Conservation (phyloP, 108 stramenopile genomes). For the Nitzschia palea region DNA sequence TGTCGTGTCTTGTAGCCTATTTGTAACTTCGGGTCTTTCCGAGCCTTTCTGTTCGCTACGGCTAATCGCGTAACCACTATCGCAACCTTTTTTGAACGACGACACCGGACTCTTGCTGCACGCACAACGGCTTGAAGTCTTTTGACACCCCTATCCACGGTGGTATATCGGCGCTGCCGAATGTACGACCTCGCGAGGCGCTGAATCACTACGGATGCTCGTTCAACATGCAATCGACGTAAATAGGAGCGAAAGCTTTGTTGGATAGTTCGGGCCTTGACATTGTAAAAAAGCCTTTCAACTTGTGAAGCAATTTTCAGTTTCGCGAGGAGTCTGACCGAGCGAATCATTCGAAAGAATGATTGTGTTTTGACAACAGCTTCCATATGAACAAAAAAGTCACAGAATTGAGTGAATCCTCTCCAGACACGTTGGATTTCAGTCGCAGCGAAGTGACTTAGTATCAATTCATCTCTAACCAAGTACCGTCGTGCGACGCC, state of each 20-base stretch:
- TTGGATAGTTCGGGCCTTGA: constrained; percentile 24
- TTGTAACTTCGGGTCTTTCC: constrained; percentile 32
- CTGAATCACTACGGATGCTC: constrained; percentile 27
- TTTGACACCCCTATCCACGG: constrained; percentile 6
- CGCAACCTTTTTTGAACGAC: constrained; percentile 14
- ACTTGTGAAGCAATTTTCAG: background rate
- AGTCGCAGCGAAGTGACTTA: constrained; percentile 50
- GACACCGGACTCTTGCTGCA: constrained; percentile 9
- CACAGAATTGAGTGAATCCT: constrained; percentile 34
- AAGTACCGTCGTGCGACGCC: constrained; percentile 33
- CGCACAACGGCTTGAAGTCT: constrained; percentile 36
- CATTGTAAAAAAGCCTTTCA: constrained; percentile 24
- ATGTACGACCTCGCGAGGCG: constrained; percentile 15
- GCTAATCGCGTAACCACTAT: constrained; percentile 27
- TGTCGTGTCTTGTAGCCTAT: constrained; percentile 34
- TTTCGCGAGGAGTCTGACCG: background rate
- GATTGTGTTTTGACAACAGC: constrained; percentile 53
- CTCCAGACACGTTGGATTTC: constrained; percentile 77
- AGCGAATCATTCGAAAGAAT: constrained; percentile 16
- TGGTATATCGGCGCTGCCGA: constrained; percentile 2
- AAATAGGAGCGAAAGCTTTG: constrained; percentile 14
- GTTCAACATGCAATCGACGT: background rate
- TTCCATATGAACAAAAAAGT: constrained; percentile 35
- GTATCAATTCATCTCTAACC: constrained; percentile 23
- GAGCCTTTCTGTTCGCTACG: constrained; percentile 38